Evolutionary conservation across 2,329 filamentous ascomycete genomes (phyloP).

Genomic region (Colletotrichum sp.): DNA sequence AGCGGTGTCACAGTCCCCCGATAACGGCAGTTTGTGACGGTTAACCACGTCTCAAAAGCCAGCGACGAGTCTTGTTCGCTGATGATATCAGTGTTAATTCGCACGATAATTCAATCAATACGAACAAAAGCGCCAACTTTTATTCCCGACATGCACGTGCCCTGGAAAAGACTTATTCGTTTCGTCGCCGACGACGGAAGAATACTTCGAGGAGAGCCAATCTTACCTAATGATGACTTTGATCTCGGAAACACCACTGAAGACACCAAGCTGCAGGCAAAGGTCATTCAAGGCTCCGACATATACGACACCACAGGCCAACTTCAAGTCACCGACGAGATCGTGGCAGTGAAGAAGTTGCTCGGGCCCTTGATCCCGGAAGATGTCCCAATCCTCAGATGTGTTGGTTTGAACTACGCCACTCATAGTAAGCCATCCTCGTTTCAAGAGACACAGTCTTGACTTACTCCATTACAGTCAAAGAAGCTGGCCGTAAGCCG

Average conservation of each 20-base stretch:
- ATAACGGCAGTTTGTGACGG: neutral
- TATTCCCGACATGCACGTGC: conserved; percentile 29
- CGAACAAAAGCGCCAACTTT: conserved; percentile 24
- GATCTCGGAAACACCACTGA: conserved; percentile 54
- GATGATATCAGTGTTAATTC: accelerated
- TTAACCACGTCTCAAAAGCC: neutral
- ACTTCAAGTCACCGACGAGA: conserved; percentile 57
- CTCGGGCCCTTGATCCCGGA: conserved; percentile 54
- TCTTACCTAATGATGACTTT: conserved; percentile 46
- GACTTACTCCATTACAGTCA: conserved; percentile 40
- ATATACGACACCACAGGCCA: conserved; percentile 50
- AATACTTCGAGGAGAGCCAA: conserved; percentile 56
- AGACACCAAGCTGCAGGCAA: conserved; percentile 53
- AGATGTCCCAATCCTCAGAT: conserved; percentile 62
- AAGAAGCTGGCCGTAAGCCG: conserved; percentile 53
- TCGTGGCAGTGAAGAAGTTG: conserved; percentile 57
- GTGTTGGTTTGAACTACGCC: conserved; percentile 64
- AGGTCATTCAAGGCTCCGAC: conserved; percentile 54
- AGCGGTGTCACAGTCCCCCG: neutral
- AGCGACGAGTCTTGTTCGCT: neutral
- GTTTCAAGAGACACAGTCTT: no score
- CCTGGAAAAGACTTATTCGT: conserved; percentile 59
- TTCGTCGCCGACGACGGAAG: conserved; percentile 57
- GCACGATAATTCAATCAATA: neutral
- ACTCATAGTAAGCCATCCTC: conserved; percentile 50